Percentiles rank a stretch among this genome's conserved stretches.
phyloP scores from a whole-genome alignment of 2,329 filamentous ascomycete genomes.

The Tolypocladium cylindrosporum region DNA sequence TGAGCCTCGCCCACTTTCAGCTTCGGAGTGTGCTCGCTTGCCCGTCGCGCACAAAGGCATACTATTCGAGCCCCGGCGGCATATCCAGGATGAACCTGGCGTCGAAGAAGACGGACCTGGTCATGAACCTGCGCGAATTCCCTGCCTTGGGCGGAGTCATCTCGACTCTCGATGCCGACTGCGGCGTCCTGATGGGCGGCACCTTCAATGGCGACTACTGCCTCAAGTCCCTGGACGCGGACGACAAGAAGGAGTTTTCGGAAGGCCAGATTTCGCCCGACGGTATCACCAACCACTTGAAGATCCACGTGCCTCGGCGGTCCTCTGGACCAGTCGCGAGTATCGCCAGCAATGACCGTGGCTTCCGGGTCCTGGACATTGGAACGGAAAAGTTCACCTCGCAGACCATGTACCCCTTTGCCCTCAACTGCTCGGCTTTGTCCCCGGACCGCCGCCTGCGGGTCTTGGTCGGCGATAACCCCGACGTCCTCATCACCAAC shows the following conservation, averaged over 20 bases:
- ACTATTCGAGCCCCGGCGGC: slow-evolving; percentile 41
- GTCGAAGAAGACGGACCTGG: slow-evolving; percentile 31
- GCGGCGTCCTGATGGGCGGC: slow-evolving; percentile 48
- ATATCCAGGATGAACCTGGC: slow-evolving; percentile 44
- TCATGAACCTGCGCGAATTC: slow-evolving; percentile 32
- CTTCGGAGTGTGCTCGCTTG: slow-evolving; percentile 52
- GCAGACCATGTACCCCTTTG: slow-evolving; percentile 41
- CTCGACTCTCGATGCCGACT: slow-evolving; percentile 40
- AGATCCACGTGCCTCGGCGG: slow-evolving; percentile 43
- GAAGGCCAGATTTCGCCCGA: slow-evolving; percentile 38
- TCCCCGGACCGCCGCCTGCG: slow-evolving; percentile 64
- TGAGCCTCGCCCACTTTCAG: slow-evolving; percentile 55
- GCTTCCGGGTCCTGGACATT: slow-evolving; percentile 49
- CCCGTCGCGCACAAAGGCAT: slow-evolving; percentile 43
- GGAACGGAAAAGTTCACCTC: slow-evolving; percentile 47
- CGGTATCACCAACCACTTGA: slow-evolving; percentile 56
- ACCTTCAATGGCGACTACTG: slow-evolving; percentile 48
- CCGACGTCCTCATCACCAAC: slow-evolving; percentile 56
- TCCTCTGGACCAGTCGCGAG: slow-evolving; percentile 44
- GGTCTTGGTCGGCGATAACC: slow-evolving; percentile 61
- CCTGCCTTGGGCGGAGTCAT: slow-evolving; percentile 28
- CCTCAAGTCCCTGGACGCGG: slow-evolving; percentile 34
- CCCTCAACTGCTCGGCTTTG: slow-evolving; percentile 64
- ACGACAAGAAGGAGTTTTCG: slow-evolving; percentile 22
- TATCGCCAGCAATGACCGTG: slow-evolving; percentile 53